phyloP scores from a whole-genome alignment of 2,329 filamentous ascomycete genomes.

The Neofusicoccum ribis region DNA sequence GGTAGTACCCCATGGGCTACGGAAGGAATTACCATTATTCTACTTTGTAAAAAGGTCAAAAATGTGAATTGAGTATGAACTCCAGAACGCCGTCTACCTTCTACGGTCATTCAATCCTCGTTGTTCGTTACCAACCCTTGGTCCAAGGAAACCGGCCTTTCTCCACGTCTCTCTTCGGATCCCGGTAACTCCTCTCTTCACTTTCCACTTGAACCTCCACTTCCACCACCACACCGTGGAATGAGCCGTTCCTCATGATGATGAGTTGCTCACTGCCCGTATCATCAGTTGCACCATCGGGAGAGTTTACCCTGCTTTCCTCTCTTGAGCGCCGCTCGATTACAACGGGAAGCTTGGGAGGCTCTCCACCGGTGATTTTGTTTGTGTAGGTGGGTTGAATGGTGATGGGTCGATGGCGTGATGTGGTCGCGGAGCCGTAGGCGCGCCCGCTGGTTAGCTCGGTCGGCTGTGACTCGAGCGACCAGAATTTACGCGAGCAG shows the following conservation, averaged over 20 bases:
- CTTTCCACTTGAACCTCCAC: constrained; percentile 1
- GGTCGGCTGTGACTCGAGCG: not conserved
- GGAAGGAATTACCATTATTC: too few species aligned
- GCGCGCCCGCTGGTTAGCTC: not conserved
- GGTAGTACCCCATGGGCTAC: too few species aligned
- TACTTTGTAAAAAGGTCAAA: too few species aligned
- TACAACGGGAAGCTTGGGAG: not conserved
- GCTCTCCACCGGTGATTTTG: not conserved
- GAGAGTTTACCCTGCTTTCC: not conserved
- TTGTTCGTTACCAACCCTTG: too few species aligned
- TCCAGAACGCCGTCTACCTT: too few species aligned
- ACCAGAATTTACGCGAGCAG: constrained; percentile 32
- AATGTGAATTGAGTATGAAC: too few species aligned
- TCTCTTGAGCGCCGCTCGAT: not conserved
- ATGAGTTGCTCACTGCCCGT: not conserved
- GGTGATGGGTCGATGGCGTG: not conserved
- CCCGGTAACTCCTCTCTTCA: not conserved
- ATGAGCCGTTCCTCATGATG: not conserved
- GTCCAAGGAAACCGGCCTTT: too few species aligned
- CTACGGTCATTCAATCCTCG: too few species aligned
- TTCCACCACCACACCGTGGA: not conserved
- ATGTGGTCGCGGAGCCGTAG: not conserved
- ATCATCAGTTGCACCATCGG: not conserved
- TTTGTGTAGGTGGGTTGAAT: not conserved
- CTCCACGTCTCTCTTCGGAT: too few species aligned